Evolutionary conservation across 257 asterid genomes (phyloP).

Genomic region (Nicotiana noctiflora): DNA sequence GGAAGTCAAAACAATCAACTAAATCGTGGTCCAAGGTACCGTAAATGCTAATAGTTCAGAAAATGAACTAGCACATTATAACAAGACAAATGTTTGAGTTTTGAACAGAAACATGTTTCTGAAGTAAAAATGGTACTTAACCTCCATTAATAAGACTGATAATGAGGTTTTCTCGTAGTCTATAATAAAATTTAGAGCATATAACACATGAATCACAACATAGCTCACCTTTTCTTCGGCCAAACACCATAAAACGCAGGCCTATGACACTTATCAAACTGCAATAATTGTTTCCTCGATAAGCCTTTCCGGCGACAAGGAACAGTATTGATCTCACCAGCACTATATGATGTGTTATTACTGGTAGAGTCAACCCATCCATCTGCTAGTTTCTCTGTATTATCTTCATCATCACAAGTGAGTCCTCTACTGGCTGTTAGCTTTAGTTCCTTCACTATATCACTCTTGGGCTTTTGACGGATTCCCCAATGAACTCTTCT

Average conservation of each 20-base stretch:
- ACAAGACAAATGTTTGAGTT: neutral
- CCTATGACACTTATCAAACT: slow-evolving; percentile 83
- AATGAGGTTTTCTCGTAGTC: neutral
- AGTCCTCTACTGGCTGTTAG: slow-evolving; percentile 52
- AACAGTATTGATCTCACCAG: slow-evolving; percentile 13
- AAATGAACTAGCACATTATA: neutral
- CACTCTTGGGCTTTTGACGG: slow-evolving; percentile 70
- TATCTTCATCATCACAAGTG: slow-evolving; percentile 41
- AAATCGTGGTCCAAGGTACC: neutral
- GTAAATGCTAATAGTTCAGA: neutral
- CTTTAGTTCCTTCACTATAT: slow-evolving; percentile 77
- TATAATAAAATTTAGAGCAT: neutral
- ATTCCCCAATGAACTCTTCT: slow-evolving; percentile 58
- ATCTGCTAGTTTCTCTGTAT: slow-evolving; percentile 42
- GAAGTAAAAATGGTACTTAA: neutral
- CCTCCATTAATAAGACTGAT: neutral
- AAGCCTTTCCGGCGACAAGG: slow-evolving; percentile 23
- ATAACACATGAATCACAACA: neutral
- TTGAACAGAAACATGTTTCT: neutral
- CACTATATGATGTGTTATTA: slow-evolving; percentile 26
- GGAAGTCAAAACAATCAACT: neutral
- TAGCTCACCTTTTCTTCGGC: slow-evolving; percentile 61
- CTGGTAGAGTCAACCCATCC: slow-evolving; percentile 40
- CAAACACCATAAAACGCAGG: slow-evolving; percentile 96
- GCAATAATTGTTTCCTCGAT: slow-evolving; percentile 56